These are phyloP conservation scores for Diaporthe citri DNA, from an alignment of 2,329 filamentous ascomycete genomes.

Conservation along the genomic window DNA sequence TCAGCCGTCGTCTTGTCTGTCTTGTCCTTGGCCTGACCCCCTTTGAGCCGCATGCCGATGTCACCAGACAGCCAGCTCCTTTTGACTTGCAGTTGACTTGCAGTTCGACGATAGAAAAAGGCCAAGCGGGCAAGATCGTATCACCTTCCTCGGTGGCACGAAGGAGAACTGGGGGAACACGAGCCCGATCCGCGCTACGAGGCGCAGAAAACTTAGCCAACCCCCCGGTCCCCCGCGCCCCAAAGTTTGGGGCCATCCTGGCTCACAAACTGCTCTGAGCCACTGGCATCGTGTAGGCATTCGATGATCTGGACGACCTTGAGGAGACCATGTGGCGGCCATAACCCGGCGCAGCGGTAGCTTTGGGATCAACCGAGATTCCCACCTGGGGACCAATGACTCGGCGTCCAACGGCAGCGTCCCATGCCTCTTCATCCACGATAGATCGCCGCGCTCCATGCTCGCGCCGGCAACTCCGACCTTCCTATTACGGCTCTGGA, in stretches of 20 bases:
- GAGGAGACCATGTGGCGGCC: not conserved
- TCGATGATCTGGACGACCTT: not conserved
- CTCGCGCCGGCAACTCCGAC: slow-evolving; percentile 10
- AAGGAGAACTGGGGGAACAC: slow-evolving; percentile 8
- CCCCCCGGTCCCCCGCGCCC: not conserved
- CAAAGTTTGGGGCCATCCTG: not conserved
- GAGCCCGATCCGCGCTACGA: slow-evolving; percentile 10
- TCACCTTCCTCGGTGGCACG: not conserved
- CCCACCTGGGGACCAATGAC: not conserved
- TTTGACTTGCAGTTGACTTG: not conserved
- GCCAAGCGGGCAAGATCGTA: not conserved
- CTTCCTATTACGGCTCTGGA: slow-evolving; percentile 3
- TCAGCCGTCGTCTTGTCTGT: slow-evolving; percentile 1
- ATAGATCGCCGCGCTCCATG: slow-evolving; percentile 5
- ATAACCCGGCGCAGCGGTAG: slow-evolving; percentile 1
- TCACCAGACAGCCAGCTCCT: not conserved
- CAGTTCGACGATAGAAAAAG: not conserved
- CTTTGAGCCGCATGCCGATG: slow-evolving; percentile 6
- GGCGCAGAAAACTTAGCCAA: not conserved
- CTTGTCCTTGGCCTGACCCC: not conserved
- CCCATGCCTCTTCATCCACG: not conserved
- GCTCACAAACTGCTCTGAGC: not conserved
- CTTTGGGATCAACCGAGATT: not conserved
- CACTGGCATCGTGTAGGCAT: not conserved
- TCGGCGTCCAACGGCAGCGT: not conserved